A percentile compares a stretch with the other conserved stretches of the same genome.
These are phyloP conservation scores for Teratosphaeria pseudoeucalypti DNA, from an alignment of 2,329 filamentous ascomycete species.

Conservation along the genomic window DNA sequence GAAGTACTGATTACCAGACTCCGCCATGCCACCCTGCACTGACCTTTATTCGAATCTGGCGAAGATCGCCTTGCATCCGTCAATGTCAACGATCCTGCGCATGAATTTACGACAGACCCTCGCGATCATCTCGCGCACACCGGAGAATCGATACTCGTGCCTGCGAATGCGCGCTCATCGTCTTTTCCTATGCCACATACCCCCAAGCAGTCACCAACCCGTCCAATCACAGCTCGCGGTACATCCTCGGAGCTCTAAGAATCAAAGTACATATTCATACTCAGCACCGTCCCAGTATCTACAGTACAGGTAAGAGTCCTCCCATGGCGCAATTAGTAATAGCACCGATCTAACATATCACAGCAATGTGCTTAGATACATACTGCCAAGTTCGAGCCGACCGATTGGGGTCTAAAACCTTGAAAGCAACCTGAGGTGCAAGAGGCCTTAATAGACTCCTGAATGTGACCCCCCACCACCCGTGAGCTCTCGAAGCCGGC, in stretches of 20 bases:
- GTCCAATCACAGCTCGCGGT: neutral
- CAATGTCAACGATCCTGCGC: neutral
- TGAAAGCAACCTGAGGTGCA: too few relatives aligned
- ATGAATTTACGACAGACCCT: neutral
- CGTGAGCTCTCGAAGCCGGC: too few relatives aligned
- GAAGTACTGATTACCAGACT: neutral
- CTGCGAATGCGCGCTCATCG: neutral
- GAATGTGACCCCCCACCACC: too few relatives aligned
- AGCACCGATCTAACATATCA: neutral
- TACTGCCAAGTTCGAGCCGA: too few relatives aligned
- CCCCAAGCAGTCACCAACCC: neutral
- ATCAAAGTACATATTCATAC: neutral
- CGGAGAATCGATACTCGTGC: neutral
- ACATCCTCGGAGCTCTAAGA: neutral
- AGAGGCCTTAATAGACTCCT: too few relatives aligned
- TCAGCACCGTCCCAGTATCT: neutral
- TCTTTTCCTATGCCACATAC: neutral
- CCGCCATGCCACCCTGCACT: neutral
- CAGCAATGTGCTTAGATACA: too few relatives aligned
- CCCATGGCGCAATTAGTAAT: neutral
- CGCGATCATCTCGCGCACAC: neutral
- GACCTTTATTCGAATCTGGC: neutral
- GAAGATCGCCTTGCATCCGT: neutral
- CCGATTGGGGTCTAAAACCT: too few relatives aligned
- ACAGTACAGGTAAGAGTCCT: neutral